Evolutionary conservation across 805 yeast genomes (phyloP).

Genomic region (Lipomyces oligophaga): DNA sequence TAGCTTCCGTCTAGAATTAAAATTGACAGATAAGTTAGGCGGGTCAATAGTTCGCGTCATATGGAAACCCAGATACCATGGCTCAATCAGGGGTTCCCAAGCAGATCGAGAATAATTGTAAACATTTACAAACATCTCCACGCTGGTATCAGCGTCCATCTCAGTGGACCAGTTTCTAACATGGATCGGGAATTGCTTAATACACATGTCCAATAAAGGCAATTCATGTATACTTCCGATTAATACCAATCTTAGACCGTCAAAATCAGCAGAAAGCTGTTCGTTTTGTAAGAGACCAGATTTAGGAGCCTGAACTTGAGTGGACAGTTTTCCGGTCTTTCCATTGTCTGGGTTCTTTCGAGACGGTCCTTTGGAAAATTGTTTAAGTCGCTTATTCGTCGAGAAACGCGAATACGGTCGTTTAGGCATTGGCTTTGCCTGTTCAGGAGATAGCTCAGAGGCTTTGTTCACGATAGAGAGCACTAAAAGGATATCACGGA

Average conservation of each 20-base stretch:
- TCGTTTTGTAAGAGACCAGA: slow-evolving; percentile 60
- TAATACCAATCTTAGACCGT: slow-evolving; percentile 74
- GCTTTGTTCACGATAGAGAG: slow-evolving; percentile 69
- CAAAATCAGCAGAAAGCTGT: slow-evolving; percentile 58
- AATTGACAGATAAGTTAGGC: slow-evolving; percentile 53
- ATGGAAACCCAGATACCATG: slow-evolving; percentile 69
- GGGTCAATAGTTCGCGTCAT: slow-evolving; percentile 41
- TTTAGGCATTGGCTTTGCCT: slow-evolving; percentile 14
- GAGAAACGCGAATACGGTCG: slow-evolving; percentile 28
- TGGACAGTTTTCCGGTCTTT: background rate
- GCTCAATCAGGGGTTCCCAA: slow-evolving; percentile 93
- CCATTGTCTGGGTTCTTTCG: background rate
- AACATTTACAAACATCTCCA: slow-evolving; percentile 66
- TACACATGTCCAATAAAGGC: slow-evolving; percentile 75
- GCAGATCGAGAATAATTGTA: slow-evolving; percentile 85
- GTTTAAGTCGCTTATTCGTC: slow-evolving; percentile 23
- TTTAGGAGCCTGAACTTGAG: slow-evolving; percentile 15
- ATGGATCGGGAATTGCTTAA: slow-evolving; percentile 61
- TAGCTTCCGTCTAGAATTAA: slow-evolving; percentile 70
- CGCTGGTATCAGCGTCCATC: slow-evolving; percentile 59
- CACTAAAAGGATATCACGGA: slow-evolving; percentile 83
- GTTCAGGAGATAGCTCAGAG: slow-evolving; percentile 45
- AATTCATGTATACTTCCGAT: slow-evolving; percentile 90
- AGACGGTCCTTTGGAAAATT: slow-evolving; percentile 4
- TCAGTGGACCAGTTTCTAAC: slow-evolving; percentile 87